Base-by-base conservation (phyloP, 1,284 basidiomycete genomes). In the Sanghuangporus baumii region DNA sequence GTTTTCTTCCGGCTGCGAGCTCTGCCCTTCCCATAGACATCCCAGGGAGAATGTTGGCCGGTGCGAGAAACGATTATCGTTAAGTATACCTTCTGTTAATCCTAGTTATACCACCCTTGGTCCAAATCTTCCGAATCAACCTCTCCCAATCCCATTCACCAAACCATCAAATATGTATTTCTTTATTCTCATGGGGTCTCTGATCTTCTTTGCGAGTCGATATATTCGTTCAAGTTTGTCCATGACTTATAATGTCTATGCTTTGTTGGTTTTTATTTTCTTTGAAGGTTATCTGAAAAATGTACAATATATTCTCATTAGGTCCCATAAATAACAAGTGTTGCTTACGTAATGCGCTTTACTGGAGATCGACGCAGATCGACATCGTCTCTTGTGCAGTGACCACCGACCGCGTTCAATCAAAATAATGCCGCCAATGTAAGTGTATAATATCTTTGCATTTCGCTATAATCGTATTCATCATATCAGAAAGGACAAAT, bases 401-500 rank as follows among this genome's bases (percentile, higher is more conserved):
- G 26, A 31, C 26, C 26, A 31, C 5, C 5, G 26, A 43, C n/a
- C 11, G 4, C 41, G 4, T n/a, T 43, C 41, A 43, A 43, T 14
- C 41, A 2, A 18, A 7, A 43, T 14, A 31, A 74, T 74, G 73
- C 70, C 73, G 36, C 73, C 73, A 62, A 72, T 74, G 73, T 72
- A 55, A 68, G 71, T 64, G 55, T 57, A 43, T 20, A 20, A 56
- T 18, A 34, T 26, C 47, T 47, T 20, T 38, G 11, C 34, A 50
- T 37, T 55, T 20, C 20, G 54, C 36, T 60, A 26, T 52, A 31
- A 31, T 2, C 18, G 18, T 58, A 52, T 31, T 31, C n/a, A 34
- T 63, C 20, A 59, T 11, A 54, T 26, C 31, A 90, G 89, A 74
- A 86, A 86, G 66, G 89, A 90, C 75, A 89, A 87, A 69, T 87